Evolutionary conservation across 208 protist genomes (phyloP), one percentile per base, ranked within the genome.

Genomic region (Tritrichomonas foetus): DNA sequence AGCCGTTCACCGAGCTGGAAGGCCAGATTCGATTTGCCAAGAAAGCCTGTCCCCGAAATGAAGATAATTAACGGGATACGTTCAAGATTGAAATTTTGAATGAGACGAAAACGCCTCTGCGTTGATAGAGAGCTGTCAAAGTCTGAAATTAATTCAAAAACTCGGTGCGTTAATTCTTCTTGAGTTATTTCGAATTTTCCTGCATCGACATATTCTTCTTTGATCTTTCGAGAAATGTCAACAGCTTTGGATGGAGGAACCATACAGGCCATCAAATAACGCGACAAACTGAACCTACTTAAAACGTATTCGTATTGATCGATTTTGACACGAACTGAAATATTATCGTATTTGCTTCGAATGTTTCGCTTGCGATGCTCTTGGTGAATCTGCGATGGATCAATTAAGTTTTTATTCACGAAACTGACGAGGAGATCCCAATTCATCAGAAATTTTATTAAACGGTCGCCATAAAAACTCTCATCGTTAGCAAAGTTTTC

Each of bases 291-390:
- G 47, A 89, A 89, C 2, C 78, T 25, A 39, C 78, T 89, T 16
- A 53, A 57, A 2, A 89, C 78, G 30, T 89, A 89, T 36, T 89
- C 78, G 22, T 89, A 89, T 50, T 89, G 44, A 61, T 89, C 47
- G 27, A 89, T 89, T 61, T 89, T 53, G 5, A 89, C 78, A 39
- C 39, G 41, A 61, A 89, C n/a, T n/a, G 78, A 89, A 22, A 89
- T 89, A 89, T 89, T 57, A 57, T 89, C 78, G 30, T 89, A 89
- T 57, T 89, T 89, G 33, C n/a, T 44, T n/a, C 78, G 41, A 47
- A 89, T 44, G 14, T 53, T 89, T 89, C 78, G 9, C 47, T 57
- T 49, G 11, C 47, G 53, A 36, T 89, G 78, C 47, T 89, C 78
- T n/a, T 89, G 78, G 16, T 89, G 41, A 33, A 89, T 89, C 39